Conservation (phyloP, 2,329 filamentous ascomycete species). For the Colletotrichum tropicale region DNA sequence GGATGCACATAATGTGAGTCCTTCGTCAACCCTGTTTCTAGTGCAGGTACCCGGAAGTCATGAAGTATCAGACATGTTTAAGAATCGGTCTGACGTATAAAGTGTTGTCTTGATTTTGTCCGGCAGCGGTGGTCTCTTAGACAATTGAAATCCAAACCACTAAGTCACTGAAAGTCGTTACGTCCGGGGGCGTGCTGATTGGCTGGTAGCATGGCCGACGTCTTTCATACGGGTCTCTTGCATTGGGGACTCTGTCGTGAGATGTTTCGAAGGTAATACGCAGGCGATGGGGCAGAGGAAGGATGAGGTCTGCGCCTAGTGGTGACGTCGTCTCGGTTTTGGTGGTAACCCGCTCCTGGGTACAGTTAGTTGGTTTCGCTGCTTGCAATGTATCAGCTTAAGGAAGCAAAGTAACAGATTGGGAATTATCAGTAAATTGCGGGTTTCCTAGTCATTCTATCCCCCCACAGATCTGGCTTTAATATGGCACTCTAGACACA, state of each 20-base stretch:
- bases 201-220: neutral
- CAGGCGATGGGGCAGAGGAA: accelerated
- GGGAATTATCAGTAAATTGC: accelerated
- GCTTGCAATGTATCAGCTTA: neutral
- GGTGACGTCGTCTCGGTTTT: neutral
- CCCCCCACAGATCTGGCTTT: neutral
- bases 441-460: neutral
- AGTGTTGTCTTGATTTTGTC: neutral
- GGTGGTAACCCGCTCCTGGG: too few species aligned
- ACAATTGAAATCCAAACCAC: neutral
- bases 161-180: too few species aligned
- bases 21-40: accelerated
- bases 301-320: neutral
- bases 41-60: accelerated
- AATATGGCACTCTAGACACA: neutral
- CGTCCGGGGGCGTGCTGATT: accelerated
- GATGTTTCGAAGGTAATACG: neutral
- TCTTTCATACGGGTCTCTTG: accelerated
- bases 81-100: neutral
- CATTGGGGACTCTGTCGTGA: neutral
- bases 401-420: neutral
- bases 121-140: accelerated
- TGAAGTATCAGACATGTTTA: accelerated
- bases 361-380: neutral
- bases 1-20: neutral